These are phyloP conservation scores for Podila epigama DNA, from an alignment of 192 early-diverging fungal genomes.

Conservation along the genomic window DNA sequence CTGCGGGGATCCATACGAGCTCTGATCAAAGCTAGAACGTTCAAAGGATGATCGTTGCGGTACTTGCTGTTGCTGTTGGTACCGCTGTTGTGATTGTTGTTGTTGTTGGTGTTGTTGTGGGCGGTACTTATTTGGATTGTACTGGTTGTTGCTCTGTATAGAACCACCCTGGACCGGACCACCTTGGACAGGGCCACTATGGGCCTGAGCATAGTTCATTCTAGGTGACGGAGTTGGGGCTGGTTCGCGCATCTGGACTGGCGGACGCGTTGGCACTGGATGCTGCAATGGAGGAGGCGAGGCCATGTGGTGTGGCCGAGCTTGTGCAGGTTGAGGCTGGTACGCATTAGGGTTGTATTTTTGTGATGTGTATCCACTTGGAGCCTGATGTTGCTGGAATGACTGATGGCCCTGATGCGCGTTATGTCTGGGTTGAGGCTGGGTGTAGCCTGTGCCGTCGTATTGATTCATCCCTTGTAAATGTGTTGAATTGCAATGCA, in stretches of 20 bases:
- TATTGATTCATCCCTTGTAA: constrained; percentile 32
- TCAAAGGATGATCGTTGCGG: constrained; percentile 8
- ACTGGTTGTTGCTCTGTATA: not conserved
- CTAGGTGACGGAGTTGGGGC: constrained; percentile 54
- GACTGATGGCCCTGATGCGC: constrained; percentile 30
- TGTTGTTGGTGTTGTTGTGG: constrained; percentile 32
- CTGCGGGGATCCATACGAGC: constrained; percentile 21
- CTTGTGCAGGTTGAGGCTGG: constrained; percentile 25
- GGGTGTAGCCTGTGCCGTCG: constrained; percentile 31
- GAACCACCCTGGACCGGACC: constrained; percentile 8
- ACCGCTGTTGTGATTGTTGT: no score
- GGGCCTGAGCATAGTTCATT: constrained; percentile 41
- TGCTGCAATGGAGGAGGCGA: constrained; percentile 69
- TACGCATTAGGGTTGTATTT: constrained; percentile 43
- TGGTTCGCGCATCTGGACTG: constrained; percentile 60
- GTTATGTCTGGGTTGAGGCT: constrained; percentile 41
- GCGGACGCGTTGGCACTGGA: constrained; percentile 67
- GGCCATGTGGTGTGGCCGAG: constrained; percentile 17
- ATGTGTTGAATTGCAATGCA: not conserved
- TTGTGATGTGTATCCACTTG: constrained; percentile 9
- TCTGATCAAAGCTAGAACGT: constrained; percentile 35
- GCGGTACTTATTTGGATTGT: constrained; percentile 36
- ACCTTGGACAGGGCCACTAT: no score
- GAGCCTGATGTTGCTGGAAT: constrained; percentile 10
- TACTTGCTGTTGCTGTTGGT: constrained; percentile 6